A percentile compares a stretch with the other conserved stretches of the same genome.
Conservation (phyloP, 176 grass and related monocot species). For the Musa schizocarpa region DNA sequence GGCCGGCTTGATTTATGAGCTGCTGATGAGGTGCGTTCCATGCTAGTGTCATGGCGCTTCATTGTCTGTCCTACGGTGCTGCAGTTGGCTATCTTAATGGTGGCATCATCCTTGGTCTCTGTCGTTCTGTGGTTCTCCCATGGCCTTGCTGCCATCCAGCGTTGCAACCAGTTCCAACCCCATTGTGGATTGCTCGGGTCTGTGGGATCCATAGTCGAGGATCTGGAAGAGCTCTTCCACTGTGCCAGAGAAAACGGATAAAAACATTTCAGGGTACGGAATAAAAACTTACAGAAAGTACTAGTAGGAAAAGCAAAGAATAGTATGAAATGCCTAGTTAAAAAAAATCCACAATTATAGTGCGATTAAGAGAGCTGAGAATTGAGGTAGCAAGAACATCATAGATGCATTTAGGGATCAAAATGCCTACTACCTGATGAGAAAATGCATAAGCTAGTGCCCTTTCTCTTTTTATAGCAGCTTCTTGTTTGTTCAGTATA, state of each 20-base stretch:
- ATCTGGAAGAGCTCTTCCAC: slow-evolving; percentile 61
- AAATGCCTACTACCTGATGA: slow-evolving; percentile 53
- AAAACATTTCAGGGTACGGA: background rate
- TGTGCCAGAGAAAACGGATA: slow-evolving; percentile 26
- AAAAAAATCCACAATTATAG: background rate
- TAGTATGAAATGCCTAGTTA: background rate
- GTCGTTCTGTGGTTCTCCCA: slow-evolving; percentile 34
- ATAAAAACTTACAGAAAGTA: background rate
- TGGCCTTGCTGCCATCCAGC: slow-evolving; percentile 62
- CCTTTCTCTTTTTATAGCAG: slow-evolving; percentile 72
- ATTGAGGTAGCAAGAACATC: background rate
- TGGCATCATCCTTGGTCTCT: slow-evolving; percentile 26
- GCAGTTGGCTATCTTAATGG: slow-evolving; percentile 14
- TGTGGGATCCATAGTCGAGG: slow-evolving; percentile 37
- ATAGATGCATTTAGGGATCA: background rate
- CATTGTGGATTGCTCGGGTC: slow-evolving; percentile 79
- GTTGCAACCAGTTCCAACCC: slow-evolving; percentile 97
- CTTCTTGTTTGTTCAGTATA: slow-evolving; percentile 66
- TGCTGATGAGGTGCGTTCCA: slow-evolving; percentile 32
- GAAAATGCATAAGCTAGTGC: slow-evolving; percentile 90
- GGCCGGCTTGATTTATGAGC: slow-evolving; percentile 44
- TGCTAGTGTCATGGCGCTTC: slow-evolving; percentile 5
- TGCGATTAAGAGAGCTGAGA: background rate
- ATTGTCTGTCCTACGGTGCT: background rate
- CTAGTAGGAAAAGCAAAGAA: background rate